Evolutionary conservation across 495 filamentous ascomycete species (phyloP).

Genomic region (Aspergillus conjunctus): DNA sequence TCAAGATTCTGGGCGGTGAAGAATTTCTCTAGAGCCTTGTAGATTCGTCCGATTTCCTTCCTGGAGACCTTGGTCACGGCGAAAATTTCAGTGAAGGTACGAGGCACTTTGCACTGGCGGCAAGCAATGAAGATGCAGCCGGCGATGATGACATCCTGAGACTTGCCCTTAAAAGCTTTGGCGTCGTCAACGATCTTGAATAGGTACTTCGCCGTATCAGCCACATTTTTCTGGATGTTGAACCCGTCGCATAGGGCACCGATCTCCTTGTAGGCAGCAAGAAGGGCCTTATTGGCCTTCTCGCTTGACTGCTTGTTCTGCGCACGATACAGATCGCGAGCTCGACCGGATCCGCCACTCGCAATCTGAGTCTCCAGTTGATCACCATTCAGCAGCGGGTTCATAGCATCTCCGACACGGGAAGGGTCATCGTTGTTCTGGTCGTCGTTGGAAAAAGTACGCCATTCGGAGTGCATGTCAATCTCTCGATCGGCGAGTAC

Average conservation of each 20-base stretch:
- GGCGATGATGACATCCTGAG: constrained; percentile 89
- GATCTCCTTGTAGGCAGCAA: constrained; percentile 88
- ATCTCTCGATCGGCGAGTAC: constrained; percentile 89
- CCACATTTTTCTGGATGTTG: constrained; percentile 74
- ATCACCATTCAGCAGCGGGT: constrained; percentile 84
- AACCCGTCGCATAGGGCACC: constrained; percentile 83
- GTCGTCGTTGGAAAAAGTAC: constrained; percentile 97
- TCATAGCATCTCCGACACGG: constrained; percentile 91
- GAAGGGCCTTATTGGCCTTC: constrained; percentile 77
- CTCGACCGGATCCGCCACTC: constrained; percentile 70
- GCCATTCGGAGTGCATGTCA: constrained; percentile 96
- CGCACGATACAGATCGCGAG: constrained; percentile 78
- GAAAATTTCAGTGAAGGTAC: constrained; percentile 92
- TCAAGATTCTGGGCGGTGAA: constrained; percentile 62
- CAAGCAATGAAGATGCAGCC: constrained; percentile 97
- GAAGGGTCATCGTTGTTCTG: constrained; percentile 94
- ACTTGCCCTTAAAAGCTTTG: constrained; percentile 93
- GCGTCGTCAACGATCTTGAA: constrained; percentile 92
- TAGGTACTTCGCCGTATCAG: constrained; percentile 87
- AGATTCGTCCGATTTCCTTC: constrained; percentile 95
- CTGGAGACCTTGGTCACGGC: constrained; percentile 90
- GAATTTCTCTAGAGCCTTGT: constrained; percentile 90
- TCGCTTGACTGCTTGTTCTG: constrained; percentile 85
- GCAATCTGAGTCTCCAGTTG: constrained; percentile 92
- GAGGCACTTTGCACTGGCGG: constrained; percentile 79